Base-by-base conservation (phyloP, 2,329 filamentous ascomycete species). In the Penicillium verrucosum region DNA sequence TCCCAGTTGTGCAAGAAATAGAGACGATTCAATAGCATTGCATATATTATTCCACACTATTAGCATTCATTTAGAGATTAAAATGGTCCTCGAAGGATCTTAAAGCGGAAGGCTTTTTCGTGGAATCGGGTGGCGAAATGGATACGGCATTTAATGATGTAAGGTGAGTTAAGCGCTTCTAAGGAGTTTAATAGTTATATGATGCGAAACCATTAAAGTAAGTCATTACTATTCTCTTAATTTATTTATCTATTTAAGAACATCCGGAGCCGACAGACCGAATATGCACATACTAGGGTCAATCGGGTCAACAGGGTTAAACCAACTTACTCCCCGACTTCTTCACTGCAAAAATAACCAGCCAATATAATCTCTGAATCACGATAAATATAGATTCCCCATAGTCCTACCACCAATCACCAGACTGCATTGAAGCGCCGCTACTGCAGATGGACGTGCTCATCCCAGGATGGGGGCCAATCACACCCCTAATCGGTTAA, bases 401-500 rank as follows among this genome's bases (percentile, higher is more conserved):
- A 45, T 18, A 9, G 10, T 32, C 23, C 7, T 7, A 16, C 10
- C 29, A 32, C 63, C 57, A 66, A 65, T 65, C 58, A 65, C 18
- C 25, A 11, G 1, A 14, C 11, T 12, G 27, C 7, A 25, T 54
- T 37, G 61, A 63, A 58, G 64, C 65, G 65, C 65, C 59, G 57
- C 52, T 60, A 55, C 57, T 66, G 60, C 59, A 62, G 50, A 16
- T 55, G 54, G 45, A 56, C 50, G 55, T 58, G 25, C 43, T 56
- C 51, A 56, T 60, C 57, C 58, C 58, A 61, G 51, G 37, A 44
- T 51, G 27, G 25, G 36, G 51, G 52, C 65, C 66, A 66, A 65
- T 66, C 65, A 64, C 53, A 58, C 25, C 57, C 57, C 34, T 49
- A 57, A 61, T 30, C 30, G 50, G 48, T 63, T 71, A 71, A 68